Evolutionary conservation across 2,329 filamentous ascomycete species (phyloP).

Genomic region (Nothophoma quercina): DNA sequence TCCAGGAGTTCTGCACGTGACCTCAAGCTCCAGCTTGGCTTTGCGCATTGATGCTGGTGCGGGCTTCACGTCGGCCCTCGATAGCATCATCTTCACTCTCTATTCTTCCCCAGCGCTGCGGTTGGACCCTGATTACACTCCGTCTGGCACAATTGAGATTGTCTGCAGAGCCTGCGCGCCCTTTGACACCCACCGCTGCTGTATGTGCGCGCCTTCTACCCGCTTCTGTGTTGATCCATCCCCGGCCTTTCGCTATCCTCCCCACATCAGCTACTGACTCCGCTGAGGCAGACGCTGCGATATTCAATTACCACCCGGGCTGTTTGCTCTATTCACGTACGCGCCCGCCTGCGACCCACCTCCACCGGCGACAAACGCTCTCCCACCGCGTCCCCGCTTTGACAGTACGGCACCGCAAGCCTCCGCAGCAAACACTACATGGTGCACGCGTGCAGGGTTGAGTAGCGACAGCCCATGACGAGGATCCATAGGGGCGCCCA

Average conservation of each 20-base stretch:
- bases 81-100: slow-evolving; percentile 47
- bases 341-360: slow-evolving; percentile 6
- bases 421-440: slow-evolving; percentile 27
- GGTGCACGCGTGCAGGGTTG: slow-evolving; percentile 36
- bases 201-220: slow-evolving; percentile 42
- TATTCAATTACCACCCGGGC: slow-evolving; percentile 28
- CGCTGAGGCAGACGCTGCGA: slow-evolving; percentile 21
- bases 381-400: slow-evolving; percentile 26
- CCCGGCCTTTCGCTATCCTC: slow-evolving; percentile 19
- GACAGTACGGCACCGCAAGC: slow-evolving; percentile 4
- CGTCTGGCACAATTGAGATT: slow-evolving; percentile 43
- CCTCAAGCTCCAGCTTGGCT: slow-evolving; percentile 16
- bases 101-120: slow-evolving; percentile 48
- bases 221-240: slow-evolving; percentile 24
- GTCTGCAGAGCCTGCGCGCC: slow-evolving; percentile 36
- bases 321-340: slow-evolving; percentile 9
- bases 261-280: slow-evolving; percentile 31
- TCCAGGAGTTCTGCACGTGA: slow-evolving; percentile 24
- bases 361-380: slow-evolving; percentile 20
- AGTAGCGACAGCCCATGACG: slow-evolving; percentile 45
- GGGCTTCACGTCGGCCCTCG: slow-evolving; percentile 26
- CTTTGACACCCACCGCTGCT: slow-evolving; percentile 25
- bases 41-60: slow-evolving; percentile 10
- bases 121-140: slow-evolving; percentile 31
- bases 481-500: slow-evolving; percentile 49